These are phyloP conservation scores for Mrakia blollopis DNA, from an alignment of 768 basidiomycete species.

Conservation along the genomic window DNA sequence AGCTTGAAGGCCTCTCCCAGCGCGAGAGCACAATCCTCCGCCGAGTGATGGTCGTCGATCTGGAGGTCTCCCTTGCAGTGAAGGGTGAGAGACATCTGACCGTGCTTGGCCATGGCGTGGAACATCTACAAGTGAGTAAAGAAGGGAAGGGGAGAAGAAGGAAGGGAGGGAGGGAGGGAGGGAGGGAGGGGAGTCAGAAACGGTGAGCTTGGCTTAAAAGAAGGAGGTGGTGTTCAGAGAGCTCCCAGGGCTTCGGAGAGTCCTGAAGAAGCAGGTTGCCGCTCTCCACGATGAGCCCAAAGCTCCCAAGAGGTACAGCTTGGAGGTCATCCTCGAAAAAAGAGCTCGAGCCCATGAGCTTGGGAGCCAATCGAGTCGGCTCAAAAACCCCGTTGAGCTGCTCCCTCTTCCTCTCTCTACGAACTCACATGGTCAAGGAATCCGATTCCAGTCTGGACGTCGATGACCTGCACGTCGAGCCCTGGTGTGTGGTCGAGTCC, in stretches of 20 bases:
- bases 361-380: not conserved
- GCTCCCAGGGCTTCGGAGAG: too few relatives aligned
- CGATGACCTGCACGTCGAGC: constrained; percentile 66
- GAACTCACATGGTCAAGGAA: constrained; percentile 87
- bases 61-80: constrained; percentile 91
- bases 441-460: constrained; percentile 91
- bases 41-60: constrained; percentile 98
- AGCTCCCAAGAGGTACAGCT: too few relatives aligned
- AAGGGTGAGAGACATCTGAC: constrained; percentile 84
- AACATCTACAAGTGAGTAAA: constrained; percentile 68
- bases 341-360: not conserved
- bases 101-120: constrained; percentile 92
- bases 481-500: constrained; percentile 70
- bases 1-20: constrained; percentile 73
- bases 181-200: not conserved
- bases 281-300: too few relatives aligned
- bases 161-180: not conserved
- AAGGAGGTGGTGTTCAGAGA: not conserved
- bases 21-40: constrained; percentile 68
- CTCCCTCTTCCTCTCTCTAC: not conserved
- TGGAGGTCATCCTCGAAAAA: not conserved
- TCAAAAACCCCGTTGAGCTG: not conserved
- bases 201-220: constrained; percentile 5
- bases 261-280: too few relatives aligned
- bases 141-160: not conserved